Evolutionary conservation across 2,329 filamentous ascomycete genomes (phyloP), one percentile per base, ranked within the genome.

Genomic region (Fusarium brachygibbosum): DNA sequence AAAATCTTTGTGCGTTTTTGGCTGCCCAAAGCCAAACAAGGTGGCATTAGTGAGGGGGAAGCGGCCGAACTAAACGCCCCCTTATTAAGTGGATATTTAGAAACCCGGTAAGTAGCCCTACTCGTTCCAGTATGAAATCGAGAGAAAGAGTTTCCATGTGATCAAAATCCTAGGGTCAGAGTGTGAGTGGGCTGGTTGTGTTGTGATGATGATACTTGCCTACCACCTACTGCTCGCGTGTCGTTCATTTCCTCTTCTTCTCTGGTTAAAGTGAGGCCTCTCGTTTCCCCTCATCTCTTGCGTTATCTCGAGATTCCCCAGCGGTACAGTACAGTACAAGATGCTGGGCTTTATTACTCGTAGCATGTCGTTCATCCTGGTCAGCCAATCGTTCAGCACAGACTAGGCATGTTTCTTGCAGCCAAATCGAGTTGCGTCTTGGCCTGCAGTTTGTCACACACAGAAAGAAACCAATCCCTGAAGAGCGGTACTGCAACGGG

Each of bases 11-110:
- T 48, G 54, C 25, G 61, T 41, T 61, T 56, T 49, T 69, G 49
- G 63, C 32, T 62, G 64, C 70, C 65, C 56, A 70, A 74, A 28
- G 25, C n/a, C 57, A 60, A 62, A 74, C 72, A 74, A 74, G 72
- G 72, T 74, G 70, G 71, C 70, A 74, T 74, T 73, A 73, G 71
- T 73, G 71, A 69, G 67, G 57, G 69, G 65, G 62, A 66, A 67
- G 58, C 58, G 58, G 35, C 53, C 50, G 54, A 49, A 57, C 67
- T 70, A 70, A 50, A 51, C 37, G 62, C 67, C 63, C 41, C 58
- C 63, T 70, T 70, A 70, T 70, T 70, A 48, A 68, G 67, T 70
- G 67, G 67, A 70, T 65, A 70, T 53, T n/a, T 32, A 48, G 35
- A 46, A 54, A 50, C 35, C 46, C 68, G 64, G 50, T n/a, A 60